Percentiles rank a stretch among this genome's conserved stretches.
Evolutionary conservation across 2,329 filamentous ascomycete genomes (phyloP).

Genomic region (Epichloe elymi): DNA sequence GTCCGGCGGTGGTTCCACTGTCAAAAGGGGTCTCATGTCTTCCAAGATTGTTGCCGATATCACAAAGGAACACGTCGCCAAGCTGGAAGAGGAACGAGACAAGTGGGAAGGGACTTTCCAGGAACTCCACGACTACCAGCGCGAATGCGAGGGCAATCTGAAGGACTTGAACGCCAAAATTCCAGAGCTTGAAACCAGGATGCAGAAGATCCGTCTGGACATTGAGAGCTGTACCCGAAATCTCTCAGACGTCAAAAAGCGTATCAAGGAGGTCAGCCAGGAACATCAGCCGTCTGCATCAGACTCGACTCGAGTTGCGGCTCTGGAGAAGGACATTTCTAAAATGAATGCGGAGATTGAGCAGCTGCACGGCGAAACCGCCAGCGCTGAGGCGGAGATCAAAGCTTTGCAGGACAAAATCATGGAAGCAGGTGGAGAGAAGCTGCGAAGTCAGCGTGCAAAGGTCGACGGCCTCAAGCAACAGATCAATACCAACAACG

Average conservation of each 20-base stretch:
- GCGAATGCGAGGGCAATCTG: conserved; percentile 61
- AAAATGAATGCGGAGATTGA: conserved; percentile 66
- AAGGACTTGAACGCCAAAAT: conserved; percentile 64
- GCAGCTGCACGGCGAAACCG: conserved; percentile 71
- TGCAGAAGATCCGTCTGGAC: conserved; percentile 83
- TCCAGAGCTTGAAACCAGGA: conserved; percentile 74
- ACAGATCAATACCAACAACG: conserved; percentile 66
- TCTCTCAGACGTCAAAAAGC: conserved; percentile 68
- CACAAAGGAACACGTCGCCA: conserved; percentile 74
- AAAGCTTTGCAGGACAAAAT: conserved; percentile 90
- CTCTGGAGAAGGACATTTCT: conserved; percentile 65
- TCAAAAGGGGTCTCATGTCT: conserved; percentile 90
- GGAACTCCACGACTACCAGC: conserved; percentile 72
- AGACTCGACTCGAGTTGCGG: conserved; percentile 61
- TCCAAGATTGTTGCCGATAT: conserved; percentile 84
- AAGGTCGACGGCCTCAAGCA: conserved; percentile 84
- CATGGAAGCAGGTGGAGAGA: conserved; percentile 94
- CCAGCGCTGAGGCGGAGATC: conserved; percentile 84
- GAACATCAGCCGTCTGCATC: conserved; percentile 71
- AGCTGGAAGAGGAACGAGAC: conserved; percentile 80
- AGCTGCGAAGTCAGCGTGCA: conserved; percentile 76
- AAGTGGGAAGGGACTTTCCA: conserved; percentile 70
- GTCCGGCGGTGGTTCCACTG: conserved; percentile 87
- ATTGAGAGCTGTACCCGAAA: conserved; percentile 78
- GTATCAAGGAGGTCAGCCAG: conserved; percentile 70